Evolutionary conservation across 2,329 filamentous ascomycete genomes (phyloP).

Genomic region (Mycocentrospora acerina): DNA sequence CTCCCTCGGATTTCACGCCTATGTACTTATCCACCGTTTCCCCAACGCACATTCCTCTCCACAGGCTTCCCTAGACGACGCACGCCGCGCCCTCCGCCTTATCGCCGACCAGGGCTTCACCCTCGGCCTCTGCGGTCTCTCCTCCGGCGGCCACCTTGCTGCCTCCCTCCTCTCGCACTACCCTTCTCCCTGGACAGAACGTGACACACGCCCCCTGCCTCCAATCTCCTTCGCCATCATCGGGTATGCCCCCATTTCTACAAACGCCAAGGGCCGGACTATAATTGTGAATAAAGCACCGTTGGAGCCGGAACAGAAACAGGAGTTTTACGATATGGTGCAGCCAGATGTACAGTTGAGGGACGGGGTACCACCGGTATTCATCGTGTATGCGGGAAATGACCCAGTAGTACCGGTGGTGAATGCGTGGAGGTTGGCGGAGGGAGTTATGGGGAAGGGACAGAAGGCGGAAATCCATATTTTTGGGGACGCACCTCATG

Average conservation of each 20-base stretch:
- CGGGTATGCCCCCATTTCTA: slow-evolving; percentile 21
- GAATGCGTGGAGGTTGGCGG: slow-evolving; percentile 20
- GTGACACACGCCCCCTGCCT: not conserved
- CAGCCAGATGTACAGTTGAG: slow-evolving; percentile 21
- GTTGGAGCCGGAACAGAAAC: slow-evolving; percentile 17
- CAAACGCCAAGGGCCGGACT: slow-evolving; percentile 19
- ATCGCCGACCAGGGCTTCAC: slow-evolving; percentile 7
- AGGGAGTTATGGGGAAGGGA: slow-evolving; percentile 10
- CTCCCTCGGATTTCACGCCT: slow-evolving; percentile 16
- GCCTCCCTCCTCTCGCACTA: slow-evolving; percentile 15
- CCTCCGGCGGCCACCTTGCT: slow-evolving; percentile 20
- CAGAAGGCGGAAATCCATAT: slow-evolving; percentile 18
- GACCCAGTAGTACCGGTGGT: slow-evolving; percentile 17
- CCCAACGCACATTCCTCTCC: slow-evolving; percentile 11
- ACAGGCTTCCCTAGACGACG: slow-evolving; percentile 20
- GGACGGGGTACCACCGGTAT: slow-evolving; percentile 9
- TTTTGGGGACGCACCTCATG: slow-evolving; percentile 22
- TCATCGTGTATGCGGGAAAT: slow-evolving; percentile 22
- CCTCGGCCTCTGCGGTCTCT: slow-evolving; percentile 15
- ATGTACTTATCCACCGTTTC: slow-evolving; percentile 22
- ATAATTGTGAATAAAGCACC: slow-evolving; percentile 15
- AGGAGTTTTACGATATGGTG: slow-evolving; percentile 17
- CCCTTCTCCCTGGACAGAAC: slow-evolving; percentile 9
- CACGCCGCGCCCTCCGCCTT: slow-evolving; percentile 9
- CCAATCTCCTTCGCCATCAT: slow-evolving; percentile 16